phyloP scores from a whole-genome alignment of 2,329 filamentous ascomycete genomes.

The Aspergillus melleus region DNA sequence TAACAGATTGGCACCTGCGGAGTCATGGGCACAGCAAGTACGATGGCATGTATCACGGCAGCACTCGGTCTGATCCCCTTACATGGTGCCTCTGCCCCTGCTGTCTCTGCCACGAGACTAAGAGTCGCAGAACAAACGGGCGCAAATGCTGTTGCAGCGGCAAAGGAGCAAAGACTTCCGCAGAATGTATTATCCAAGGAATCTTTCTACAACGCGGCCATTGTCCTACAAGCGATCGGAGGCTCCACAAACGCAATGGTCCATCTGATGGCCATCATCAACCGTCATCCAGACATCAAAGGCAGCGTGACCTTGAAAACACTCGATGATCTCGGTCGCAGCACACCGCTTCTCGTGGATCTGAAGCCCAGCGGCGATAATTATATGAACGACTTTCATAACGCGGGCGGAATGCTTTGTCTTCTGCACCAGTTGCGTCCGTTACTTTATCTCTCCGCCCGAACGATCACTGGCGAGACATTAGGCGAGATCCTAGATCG shows the following conservation, averaged over 20 bases:
- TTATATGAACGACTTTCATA: conserved; percentile 58
- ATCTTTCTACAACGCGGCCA: conserved; percentile 55
- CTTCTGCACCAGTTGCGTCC: conserved; percentile 49
- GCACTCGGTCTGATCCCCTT: conserved; percentile 56
- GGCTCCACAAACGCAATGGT: conserved; percentile 58
- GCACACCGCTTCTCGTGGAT: conserved; percentile 50
- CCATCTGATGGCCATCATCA: conserved; percentile 56
- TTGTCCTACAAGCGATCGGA: conserved; percentile 56
- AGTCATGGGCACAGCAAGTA: conserved; percentile 60
- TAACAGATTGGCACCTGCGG: conserved; percentile 52
- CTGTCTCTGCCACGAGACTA: conserved; percentile 53
- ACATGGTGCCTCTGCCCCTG: conserved; percentile 53
- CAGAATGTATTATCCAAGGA: conserved; percentile 48
- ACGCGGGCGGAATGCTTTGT: conserved; percentile 53
- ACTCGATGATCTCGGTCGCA: conserved; percentile 50
- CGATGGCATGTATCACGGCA: conserved; percentile 56
- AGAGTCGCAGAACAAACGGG: conserved; percentile 58
- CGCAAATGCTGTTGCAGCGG: conserved; percentile 48
- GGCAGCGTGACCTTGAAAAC: conserved; percentile 48
- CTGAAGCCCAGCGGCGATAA: conserved; percentile 56
- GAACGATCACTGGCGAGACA: conserved; percentile 50
- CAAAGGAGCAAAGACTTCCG: conserved; percentile 40
- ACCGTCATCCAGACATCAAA: conserved; percentile 50
- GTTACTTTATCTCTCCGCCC: conserved; percentile 47
- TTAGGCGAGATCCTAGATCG: conserved; percentile 48